phyloP scores from a whole-genome alignment of 805 yeast genomes.

The Kuraishia piskuri region DNA sequence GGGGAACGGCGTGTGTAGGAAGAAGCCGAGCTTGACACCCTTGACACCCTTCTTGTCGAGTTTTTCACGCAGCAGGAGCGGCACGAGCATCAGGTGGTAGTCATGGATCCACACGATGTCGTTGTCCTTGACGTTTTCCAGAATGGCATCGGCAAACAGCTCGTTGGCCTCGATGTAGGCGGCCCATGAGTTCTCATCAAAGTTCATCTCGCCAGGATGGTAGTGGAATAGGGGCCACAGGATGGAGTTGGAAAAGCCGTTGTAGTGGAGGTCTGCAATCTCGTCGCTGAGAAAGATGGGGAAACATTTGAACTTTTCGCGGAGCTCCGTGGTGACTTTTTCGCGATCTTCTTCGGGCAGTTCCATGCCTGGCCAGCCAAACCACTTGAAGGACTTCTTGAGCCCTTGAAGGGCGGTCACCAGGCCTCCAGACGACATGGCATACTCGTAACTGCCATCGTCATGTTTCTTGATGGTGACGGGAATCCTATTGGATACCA shows the following conservation, averaged over 20 bases:
- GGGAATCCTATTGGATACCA: slow-evolving; percentile 91
- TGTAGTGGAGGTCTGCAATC: slow-evolving; percentile 91
- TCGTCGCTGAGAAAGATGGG: slow-evolving; percentile 86
- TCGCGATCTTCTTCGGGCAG: slow-evolving; percentile 70
- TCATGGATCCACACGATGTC: slow-evolving; percentile 98
- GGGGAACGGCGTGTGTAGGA: slow-evolving; percentile 97
- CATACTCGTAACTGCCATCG: slow-evolving; percentile 63
- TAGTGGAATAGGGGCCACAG: slow-evolving; percentile 98
- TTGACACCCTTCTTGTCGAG: slow-evolving; percentile 35
- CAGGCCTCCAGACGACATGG: slow-evolving; percentile 95
- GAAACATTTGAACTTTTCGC: slow-evolving; percentile 74
- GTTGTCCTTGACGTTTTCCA: slow-evolving; percentile 61
- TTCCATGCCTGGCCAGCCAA: slow-evolving; percentile 96
- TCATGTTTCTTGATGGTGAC: slow-evolving; percentile 71
- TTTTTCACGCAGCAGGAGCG: slow-evolving; percentile 71
- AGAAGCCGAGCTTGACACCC: slow-evolving; percentile 80
- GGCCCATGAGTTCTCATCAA: slow-evolving; percentile 96
- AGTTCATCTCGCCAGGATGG: slow-evolving; percentile 98
- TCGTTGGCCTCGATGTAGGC: slow-evolving; percentile 92
- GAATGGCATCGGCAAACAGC: slow-evolving; percentile 68
- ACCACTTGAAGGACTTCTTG: slow-evolving; percentile 89
- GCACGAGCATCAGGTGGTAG: slow-evolving; percentile 92
- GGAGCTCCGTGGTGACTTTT: slow-evolving; percentile 60
- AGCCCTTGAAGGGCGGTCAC: slow-evolving; percentile 94
- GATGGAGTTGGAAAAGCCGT: slow-evolving; percentile 91